These are phyloP conservation scores for Proliferodiscus dingleyae DNA, from an alignment of 2,329 filamentous ascomycete genomes.

Conservation along the genomic window DNA sequence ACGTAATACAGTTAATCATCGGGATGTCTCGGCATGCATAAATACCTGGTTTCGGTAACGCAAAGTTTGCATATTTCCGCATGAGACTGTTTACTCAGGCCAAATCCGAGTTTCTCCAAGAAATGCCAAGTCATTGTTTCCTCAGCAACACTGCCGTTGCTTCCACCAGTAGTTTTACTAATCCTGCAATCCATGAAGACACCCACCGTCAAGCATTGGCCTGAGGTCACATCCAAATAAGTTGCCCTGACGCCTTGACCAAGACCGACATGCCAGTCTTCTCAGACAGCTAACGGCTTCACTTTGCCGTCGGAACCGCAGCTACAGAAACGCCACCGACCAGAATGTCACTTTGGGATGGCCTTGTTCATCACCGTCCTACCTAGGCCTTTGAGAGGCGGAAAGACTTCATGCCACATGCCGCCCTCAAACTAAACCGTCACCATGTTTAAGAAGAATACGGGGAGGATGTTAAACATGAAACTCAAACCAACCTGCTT, in stretches of 20 bases:
- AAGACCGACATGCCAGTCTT: too few species aligned
- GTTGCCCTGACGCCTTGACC: too few species aligned
- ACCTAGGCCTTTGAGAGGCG: slow-evolving; percentile 5
- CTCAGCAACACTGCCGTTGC: too few species aligned
- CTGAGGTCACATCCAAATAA: neutral
- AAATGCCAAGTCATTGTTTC: too few species aligned
- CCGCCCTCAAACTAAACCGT: slow-evolving; percentile 15
- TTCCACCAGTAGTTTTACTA: too few species aligned
- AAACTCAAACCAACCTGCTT: slow-evolving; percentile 12
- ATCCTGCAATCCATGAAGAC: too few species aligned
- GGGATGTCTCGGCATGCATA: too few species aligned
- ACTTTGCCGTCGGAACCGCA: slow-evolving; percentile 9
- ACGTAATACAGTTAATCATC: too few species aligned
- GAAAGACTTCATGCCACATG: slow-evolving; percentile 13
- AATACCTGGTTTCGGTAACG: too few species aligned
- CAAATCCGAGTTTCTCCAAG: too few species aligned
- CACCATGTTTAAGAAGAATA: slow-evolving; percentile 21
- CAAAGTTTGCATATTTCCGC: too few species aligned
- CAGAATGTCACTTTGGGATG: slow-evolving; percentile 8
- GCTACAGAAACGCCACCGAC: slow-evolving; percentile 17
- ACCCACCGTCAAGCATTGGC: neutral
- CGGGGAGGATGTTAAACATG: slow-evolving; percentile 11
- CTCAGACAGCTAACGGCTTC: slow-evolving; percentile 6
- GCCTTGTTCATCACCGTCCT: slow-evolving; percentile 12
- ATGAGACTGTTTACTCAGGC: too few species aligned